A percentile compares a stretch with the other conserved stretches of the same genome.
These are phyloP conservation scores for Globisporangium heterothallicum DNA, from an alignment of 352 stramenopile genomes.

Conservation along the genomic window DNA sequence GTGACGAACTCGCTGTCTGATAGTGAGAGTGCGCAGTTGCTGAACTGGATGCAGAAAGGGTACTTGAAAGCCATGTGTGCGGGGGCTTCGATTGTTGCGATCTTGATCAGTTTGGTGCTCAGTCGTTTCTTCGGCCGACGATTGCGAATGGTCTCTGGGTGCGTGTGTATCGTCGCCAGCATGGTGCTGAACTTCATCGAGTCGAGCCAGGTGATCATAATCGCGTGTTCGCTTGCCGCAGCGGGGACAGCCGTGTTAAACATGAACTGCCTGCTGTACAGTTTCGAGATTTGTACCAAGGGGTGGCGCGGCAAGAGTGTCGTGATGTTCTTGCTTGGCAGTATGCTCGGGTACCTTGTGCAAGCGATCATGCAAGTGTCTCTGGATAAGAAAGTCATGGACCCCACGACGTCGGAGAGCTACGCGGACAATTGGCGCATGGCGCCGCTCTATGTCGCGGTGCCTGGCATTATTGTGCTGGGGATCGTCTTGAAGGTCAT, in stretches of 20 bases:
- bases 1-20: constrained; percentile 30
- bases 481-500: constrained; percentile 56
- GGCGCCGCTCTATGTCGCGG: constrained; percentile 54
- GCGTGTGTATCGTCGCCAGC: constrained; percentile 39
- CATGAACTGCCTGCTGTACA: constrained; percentile 79
- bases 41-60: constrained; percentile 43
- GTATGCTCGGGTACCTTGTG: constrained; percentile 60
- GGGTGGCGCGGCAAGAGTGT: constrained; percentile 84
- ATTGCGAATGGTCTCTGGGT: constrained; percentile 52
- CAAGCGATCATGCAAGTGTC: constrained; percentile 55
- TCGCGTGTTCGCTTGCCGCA: constrained; percentile 43
- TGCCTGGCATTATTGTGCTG: constrained; percentile 55
- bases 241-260: constrained; percentile 58
- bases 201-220: constrained; percentile 44
- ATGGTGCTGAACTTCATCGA: constrained; percentile 58
- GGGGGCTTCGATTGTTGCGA: constrained; percentile 38
- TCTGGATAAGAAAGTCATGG: constrained; percentile 37
- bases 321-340: constrained; percentile 75
- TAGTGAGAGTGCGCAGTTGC: constrained; percentile 29
- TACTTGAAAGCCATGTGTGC: constrained; percentile 56
- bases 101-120: constrained; percentile 47
- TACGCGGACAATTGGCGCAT: constrained; percentile 51
- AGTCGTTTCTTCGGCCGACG: constrained; percentile 57
- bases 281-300: constrained; percentile 84
- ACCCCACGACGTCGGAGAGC: constrained; percentile 29